Percentiles rank a stretch among this genome's conserved stretches.
Evolutionary conservation across 1,139 yeast genomes (phyloP).

Genomic region (Pichia norvegensis): DNA sequence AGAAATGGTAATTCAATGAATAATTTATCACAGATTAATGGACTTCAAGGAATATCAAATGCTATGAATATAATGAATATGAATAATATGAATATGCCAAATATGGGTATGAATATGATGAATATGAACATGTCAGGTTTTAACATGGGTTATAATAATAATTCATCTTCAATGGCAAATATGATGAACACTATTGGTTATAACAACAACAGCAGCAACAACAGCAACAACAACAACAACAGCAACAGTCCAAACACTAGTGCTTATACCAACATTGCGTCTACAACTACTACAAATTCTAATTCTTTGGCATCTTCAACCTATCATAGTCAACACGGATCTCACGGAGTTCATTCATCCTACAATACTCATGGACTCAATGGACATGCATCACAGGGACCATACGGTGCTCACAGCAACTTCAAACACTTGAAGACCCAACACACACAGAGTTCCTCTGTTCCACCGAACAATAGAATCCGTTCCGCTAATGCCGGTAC

Average conservation of each 20-base stretch:
- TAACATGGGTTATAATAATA: constrained; percentile 1
- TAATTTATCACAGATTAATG: background rate
- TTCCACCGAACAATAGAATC: constrained; percentile 14
- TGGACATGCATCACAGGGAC: background rate
- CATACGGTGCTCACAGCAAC: background rate
- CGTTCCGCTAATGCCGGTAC: background rate
- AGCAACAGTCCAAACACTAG: background rate
- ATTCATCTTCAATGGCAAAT: background rate
- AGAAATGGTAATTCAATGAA: background rate
- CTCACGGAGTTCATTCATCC: background rate
- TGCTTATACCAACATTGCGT: background rate
- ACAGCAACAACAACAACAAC: background rate
- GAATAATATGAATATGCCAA: background rate
- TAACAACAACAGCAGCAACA: background rate
- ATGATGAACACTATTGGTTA: constrained; percentile 3
- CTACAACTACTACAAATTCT: background rate
- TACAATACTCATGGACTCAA: too few relatives aligned
- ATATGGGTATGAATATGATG: background rate
- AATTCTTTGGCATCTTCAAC: too few relatives aligned
- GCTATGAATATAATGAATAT: background rate
- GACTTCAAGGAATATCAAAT: background rate
- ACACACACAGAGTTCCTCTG: constrained; percentile 9
- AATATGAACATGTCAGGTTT: background rate
- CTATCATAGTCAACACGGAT: background rate
- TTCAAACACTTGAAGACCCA: background rate